These are phyloP conservation scores for Buxus sempervirens DNA, from an alignment of 164 flowering plant species.

Conservation along the genomic window DNA sequence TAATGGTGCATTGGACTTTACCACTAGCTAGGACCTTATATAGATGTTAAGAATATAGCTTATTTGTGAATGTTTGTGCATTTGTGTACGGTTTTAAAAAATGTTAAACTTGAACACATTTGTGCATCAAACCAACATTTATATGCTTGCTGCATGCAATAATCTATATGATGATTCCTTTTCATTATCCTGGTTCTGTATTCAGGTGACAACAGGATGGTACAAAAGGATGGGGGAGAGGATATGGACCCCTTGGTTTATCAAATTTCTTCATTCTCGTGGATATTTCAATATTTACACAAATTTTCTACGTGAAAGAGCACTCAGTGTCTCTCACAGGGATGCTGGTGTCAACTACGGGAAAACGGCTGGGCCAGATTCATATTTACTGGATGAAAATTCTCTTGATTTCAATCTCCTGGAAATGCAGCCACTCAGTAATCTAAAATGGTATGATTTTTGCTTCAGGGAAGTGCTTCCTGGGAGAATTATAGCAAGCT, in stretches of 20 bases:
- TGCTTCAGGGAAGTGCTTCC: constrained; percentile 80
- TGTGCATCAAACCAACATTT: background rate
- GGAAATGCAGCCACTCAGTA: constrained; percentile 50
- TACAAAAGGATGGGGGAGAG: constrained; percentile 91
- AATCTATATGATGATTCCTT: background rate
- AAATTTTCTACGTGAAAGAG: constrained; percentile 66
- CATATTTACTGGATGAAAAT: constrained; percentile 50
- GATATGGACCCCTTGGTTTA: constrained; percentile 99
- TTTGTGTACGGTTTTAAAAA: too few species aligned
- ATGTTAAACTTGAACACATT: background rate
- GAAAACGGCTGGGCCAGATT: constrained; percentile 94
- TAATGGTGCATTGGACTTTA: background rate
- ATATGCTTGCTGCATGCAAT: background rate
- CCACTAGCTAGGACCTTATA: too few species aligned
- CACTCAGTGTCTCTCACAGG: constrained; percentile 84
- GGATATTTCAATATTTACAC: constrained; percentile 90
- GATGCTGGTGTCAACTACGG: constrained; percentile 98
- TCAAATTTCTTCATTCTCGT: constrained; percentile 76
- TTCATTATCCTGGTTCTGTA: background rate
- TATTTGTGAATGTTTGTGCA: background rate
- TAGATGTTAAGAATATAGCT: background rate
- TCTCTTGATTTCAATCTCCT: constrained; percentile 45
- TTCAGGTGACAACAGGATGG: constrained; percentile 94
- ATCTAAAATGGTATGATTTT: constrained; percentile 89
- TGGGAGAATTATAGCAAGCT: constrained; percentile 44